These are phyloP conservation scores for Clarireedia sp. DNA, from an alignment of 2,329 filamentous ascomycete species.

Conservation along the genomic window DNA sequence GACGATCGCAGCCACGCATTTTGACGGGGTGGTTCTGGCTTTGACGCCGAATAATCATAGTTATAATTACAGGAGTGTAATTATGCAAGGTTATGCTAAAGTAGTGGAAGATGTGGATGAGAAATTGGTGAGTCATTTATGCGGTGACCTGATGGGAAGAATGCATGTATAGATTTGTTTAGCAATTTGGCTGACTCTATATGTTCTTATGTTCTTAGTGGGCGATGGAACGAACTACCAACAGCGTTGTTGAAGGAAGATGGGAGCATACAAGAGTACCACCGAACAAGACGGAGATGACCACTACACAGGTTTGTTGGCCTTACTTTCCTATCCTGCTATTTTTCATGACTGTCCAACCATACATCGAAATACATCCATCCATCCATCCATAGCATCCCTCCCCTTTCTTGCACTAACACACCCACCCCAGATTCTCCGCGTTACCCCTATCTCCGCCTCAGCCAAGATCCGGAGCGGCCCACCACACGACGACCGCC, in stretches of 20 bases:
- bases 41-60: constrained; percentile 74
- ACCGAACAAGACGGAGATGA: constrained; percentile 66
- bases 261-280: constrained; percentile 64
- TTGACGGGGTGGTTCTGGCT: constrained; percentile 74
- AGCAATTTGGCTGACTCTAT: not conserved
- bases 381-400: not conserved
- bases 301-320: constrained; percentile 44
- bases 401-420: not conserved
- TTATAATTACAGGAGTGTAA: constrained; percentile 73
- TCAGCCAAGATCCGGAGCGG: constrained; percentile 69
- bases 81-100: constrained; percentile 66
- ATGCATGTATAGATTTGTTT: too few relatives aligned
- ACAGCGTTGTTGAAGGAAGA: constrained; percentile 60
- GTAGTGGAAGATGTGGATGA: constrained; percentile 61
- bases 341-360: not conserved
- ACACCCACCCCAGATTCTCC: constrained; percentile 47
- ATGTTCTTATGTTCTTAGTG: constrained; percentile 33
- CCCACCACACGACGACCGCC: constrained; percentile 47
- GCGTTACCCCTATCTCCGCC: constrained; percentile 59
- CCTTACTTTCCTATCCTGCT: not conserved
- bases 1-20: constrained; percentile 61
- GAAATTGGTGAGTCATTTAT: constrained; percentile 39
- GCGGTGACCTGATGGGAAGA: not conserved
- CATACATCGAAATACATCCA: not conserved
- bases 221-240: constrained; percentile 71